Base-by-base conservation (phyloP, 352 stramenopile species). In the Stramenopiles sp. region DNA sequence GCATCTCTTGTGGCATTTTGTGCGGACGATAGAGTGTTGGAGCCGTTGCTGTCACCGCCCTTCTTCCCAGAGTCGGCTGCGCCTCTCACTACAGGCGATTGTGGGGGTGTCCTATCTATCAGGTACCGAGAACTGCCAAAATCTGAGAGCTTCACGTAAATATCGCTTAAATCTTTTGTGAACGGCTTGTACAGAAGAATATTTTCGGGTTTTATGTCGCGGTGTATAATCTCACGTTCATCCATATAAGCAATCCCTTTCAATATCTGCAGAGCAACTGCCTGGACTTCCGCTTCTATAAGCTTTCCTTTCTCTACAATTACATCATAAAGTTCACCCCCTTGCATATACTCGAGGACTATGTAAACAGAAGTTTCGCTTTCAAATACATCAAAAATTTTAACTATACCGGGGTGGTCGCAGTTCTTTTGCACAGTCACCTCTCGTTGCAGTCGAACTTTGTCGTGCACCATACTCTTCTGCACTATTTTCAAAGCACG, bases 301-400 rank as follows among this genome's bases (percentile, higher is more conserved):
- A 95, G 84, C 7, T 90, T 94, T 14, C 91, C 92, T 81, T 92
- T 92, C 80, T 94, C 87, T 30, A 95, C 91, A 7, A 96, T 89
- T 85, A 93, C 93, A 86, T 95, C 91, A 86, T 95, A 96, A 14
- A 96, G 83, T 83, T 96, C 92, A 29, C 92, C 92, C 1, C 92
- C 92, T 30, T 86, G 85, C 88, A 95, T 93, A 8, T 94, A 82
- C 84, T 96, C 92, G 88, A 95, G 91, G 30, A 96, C 88, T 81
- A 96, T 94, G 80, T 93, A 93, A 76, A 95, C 92, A 80, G 91
- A 88, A 75, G 87, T 83, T 0, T 89, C 84, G 0, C 85, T 89
- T 76, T 93, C 89, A 81, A 90, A 94, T 4, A 92, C 90, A 85
- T 96, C 92, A 81, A 91, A 88, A 67, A 96, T 85, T 75, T 86